Evolutionary conservation across 176 grass and related monocot genomes (phyloP).

Genomic region (Poa annua): DNA sequence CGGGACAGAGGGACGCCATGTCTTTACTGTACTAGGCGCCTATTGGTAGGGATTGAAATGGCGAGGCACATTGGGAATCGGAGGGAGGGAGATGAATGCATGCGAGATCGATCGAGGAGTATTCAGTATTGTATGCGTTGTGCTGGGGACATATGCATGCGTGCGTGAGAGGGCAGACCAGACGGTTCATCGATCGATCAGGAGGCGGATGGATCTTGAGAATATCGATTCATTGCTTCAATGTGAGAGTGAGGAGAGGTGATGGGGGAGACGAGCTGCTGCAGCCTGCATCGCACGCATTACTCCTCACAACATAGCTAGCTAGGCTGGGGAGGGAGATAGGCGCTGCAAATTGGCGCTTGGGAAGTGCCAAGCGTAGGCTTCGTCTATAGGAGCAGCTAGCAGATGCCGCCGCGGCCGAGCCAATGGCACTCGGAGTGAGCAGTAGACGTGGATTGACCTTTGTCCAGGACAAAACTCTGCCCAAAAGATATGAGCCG

Average conservation of each 20-base stretch:
- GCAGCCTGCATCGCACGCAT: conserved; percentile 23
- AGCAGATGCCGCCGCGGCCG: conserved; percentile 28
- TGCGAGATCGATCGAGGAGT: neutral
- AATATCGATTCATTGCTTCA: conserved; percentile 18
- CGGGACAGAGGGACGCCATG: conserved; percentile 18
- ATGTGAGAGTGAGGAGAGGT: conserved; percentile 8
- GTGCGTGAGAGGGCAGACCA: conserved; percentile 52
- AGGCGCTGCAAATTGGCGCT: conserved; percentile 48
- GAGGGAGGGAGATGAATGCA: neutral
- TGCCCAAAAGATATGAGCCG: conserved; percentile 36
- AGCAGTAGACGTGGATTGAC: conserved; percentile 43
- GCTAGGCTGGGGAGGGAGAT: neutral
- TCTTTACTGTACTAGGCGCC: conserved; percentile 21
- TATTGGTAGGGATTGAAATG: conserved; percentile 55
- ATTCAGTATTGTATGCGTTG: neutral
- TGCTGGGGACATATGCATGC: conserved; percentile 42
- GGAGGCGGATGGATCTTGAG: conserved; percentile 50
- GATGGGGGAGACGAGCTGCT: neutral
- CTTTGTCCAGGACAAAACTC: conserved; percentile 23
- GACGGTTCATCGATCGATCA: conserved; percentile 31
- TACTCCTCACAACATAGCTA: conserved; percentile 13
- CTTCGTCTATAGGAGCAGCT: neutral
- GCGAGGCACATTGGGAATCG: conserved; percentile 49
- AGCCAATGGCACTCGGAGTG: conserved; percentile 36
- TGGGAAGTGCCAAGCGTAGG: conserved; percentile 46